Percentiles rank a stretch among this genome's conserved stretches.
Conservation (phyloP, 345 rosid genomes). For the Eucalyptus albens region DNA sequence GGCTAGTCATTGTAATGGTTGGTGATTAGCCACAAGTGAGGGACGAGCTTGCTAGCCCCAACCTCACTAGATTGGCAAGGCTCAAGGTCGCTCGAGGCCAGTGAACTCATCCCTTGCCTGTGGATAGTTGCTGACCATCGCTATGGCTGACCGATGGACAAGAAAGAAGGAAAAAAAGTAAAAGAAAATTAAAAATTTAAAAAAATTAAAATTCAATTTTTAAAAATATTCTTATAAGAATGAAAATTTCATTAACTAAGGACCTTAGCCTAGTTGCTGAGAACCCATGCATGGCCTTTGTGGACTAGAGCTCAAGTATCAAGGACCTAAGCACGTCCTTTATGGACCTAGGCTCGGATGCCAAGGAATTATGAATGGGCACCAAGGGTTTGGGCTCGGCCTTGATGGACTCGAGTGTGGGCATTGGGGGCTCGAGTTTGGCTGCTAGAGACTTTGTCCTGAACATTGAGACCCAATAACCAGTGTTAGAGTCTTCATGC, state of each 20-base stretch:
- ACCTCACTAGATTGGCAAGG: background rate
- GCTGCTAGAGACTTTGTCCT: fast-evolving
- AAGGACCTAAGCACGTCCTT: background rate
- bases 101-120: fast-evolving
- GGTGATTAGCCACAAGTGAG: fast-evolving
- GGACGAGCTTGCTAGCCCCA: fast-evolving
- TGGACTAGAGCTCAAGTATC: no score
- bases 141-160: fast-evolving
- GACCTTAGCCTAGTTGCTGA: fast-evolving
- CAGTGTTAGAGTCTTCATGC: no score
- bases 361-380: background rate
- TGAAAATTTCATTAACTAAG: fast-evolving
- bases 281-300: background rate
- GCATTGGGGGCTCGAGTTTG: fast-evolving
- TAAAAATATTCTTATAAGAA: fast-evolving
- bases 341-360: fast-evolving
- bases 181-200: fast-evolving
- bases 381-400: background rate
- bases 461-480: fast-evolving
- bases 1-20: fast-evolving
- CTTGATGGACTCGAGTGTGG: fast-evolving
- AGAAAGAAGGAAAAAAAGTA: background rate
- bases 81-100: fast-evolving
- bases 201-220: no score
- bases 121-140: fast-evolving